Evolutionary conservation across 192 early-diverging fungal genomes (phyloP).

Genomic region (Diversispora epigaea): DNA sequence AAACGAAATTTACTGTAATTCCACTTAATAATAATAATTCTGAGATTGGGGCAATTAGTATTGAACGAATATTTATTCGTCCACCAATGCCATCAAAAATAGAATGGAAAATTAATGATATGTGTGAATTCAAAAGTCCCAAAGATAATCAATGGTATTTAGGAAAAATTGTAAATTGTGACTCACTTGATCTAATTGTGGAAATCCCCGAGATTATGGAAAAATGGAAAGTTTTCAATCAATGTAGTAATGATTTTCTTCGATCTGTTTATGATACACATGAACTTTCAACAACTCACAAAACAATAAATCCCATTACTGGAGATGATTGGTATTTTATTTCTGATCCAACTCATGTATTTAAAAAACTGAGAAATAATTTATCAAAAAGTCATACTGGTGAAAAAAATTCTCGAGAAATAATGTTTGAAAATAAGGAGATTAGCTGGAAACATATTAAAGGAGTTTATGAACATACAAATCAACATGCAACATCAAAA

Average conservation of each 20-base stretch:
- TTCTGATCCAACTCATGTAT: background rate
- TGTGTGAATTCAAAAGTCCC: background rate
- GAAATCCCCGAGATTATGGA: background rate
- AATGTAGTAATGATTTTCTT: background rate
- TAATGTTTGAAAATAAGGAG: no score
- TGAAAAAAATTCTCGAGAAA: no score
- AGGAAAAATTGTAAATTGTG: background rate
- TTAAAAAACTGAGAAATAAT: background rate
- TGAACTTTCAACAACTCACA: background rate
- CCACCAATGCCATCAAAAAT: background rate
- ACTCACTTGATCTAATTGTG: background rate
- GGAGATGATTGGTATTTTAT: background rate
- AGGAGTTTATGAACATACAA: background rate
- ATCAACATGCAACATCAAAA: background rate
- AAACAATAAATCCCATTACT: background rate
- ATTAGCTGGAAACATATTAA: no score
- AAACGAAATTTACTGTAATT: no score
- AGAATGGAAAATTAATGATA: background rate
- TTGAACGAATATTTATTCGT: no score
- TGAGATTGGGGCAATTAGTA: no score
- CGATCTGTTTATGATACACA: background rate
- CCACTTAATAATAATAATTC: no score
- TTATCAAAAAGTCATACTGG: no score
- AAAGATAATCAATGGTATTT: conserved; percentile 2
- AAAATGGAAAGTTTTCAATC: background rate